Base-by-base conservation (phyloP, 2,329 filamentous ascomycete genomes). In the Alternaria brassicae region DNA sequence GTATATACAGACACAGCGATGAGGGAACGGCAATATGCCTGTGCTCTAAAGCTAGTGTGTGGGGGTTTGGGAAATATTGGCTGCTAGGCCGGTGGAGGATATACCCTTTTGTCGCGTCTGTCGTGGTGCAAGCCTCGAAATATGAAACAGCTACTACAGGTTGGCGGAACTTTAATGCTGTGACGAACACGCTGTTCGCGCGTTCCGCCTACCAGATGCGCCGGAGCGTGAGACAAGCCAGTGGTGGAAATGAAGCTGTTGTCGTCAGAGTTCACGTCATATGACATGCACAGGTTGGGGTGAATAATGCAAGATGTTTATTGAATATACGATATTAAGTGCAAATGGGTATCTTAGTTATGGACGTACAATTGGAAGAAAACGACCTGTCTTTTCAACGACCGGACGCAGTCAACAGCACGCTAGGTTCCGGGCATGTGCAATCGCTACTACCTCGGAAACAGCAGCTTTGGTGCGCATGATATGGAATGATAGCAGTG, bases 181-280 rank as follows among this genome's bases (percentile, higher is more conserved):
- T 23, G 13, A 48, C 44, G 30, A 48, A 48, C 30, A 48, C 44
- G 8, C 19, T 36, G 44, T 48, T 48, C 28, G 30, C 30, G 44
- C 19, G 32, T 48, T 48, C 28, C 44, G 53, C 53, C 52, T 60
- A 60, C 52, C 49, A 56, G 56, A 59, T 45, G 48, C 56, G 55
- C 42, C 44, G 39, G 59, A 55, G 21, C 23, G 48, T 23, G 15
- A 39, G 23, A 27, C 23, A 28, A 25, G 48, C 15, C n/a, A 21
- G 15, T 21, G 34, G 34, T 36, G 28, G 44, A 48, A 23, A 48
- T 48, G 44, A 48, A 19, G 19, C 34, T 6, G 2, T 10, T 48
- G 44, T 28, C 13, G 30, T 21, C 44, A n/a, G 19, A 34, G 4
- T 15, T 34, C 28, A 23, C 34, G 19, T 7, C 34, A 48, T 36